phyloP scores from a whole-genome alignment of 805 yeast species.

The Metschnikowia orientalis region DNA sequence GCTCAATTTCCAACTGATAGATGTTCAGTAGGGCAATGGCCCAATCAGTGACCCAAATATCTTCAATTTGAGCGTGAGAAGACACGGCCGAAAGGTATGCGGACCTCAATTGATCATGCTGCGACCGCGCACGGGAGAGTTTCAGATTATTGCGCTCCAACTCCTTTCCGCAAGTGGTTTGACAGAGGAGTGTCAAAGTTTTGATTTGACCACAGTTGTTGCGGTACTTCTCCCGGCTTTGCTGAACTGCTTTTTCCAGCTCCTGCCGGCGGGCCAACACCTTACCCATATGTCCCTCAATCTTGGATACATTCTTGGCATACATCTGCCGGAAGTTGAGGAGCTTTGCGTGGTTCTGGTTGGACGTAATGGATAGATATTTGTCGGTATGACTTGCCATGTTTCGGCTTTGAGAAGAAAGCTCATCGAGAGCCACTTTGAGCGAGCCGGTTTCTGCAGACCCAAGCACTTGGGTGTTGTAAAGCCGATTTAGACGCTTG shows the following conservation, averaged over 20 bases:
- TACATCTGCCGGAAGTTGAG: constrained; percentile 48
- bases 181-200: constrained; percentile 56
- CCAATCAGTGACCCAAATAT: constrained; percentile 74
- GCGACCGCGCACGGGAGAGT: constrained; percentile 44
- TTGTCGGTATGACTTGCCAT: constrained; percentile 55
- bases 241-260: constrained; percentile 32
- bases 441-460: constrained; percentile 56
- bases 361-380: constrained; percentile 48
- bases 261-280: constrained; percentile 45
- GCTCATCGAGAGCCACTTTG: constrained; percentile 53
- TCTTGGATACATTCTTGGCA: constrained; percentile 50
- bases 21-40: constrained; percentile 52
- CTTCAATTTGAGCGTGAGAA: constrained; percentile 52
- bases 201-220: constrained; percentile 56
- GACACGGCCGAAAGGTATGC: constrained; percentile 56
- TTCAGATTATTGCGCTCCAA: constrained; percentile 56
- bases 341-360: constrained; percentile 46
- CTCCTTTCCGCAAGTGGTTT: constrained; percentile 71
- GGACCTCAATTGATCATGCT: constrained; percentile 40
- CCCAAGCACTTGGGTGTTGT: constrained; percentile 47
- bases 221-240: constrained; percentile 47
- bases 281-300: constrained; percentile 55
- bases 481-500: constrained; percentile 47
- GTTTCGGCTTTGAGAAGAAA: constrained; percentile 55
- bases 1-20: constrained; percentile 67